A percentile compares a stretch with the other conserved stretches of the same genome.
Evolutionary conservation across 108 stramenopile genomes (phyloP).

Genomic region (Conticribra guillardii): DNA sequence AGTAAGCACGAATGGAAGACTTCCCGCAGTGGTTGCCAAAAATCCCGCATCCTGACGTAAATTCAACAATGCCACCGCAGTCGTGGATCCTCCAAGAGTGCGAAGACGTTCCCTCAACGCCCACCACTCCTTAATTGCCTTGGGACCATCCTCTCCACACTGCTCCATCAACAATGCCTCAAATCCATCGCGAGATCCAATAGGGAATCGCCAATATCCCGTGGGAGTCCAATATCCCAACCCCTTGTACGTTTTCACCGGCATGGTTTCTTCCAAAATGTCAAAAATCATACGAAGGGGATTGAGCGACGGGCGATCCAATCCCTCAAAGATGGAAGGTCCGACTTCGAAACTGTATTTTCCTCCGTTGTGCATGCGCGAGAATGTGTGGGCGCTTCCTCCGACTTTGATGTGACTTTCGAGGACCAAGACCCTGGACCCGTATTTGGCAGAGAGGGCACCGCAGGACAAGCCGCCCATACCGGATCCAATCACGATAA

Average conservation of each 20-base stretch:
- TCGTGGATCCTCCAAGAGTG: conserved; percentile 86
- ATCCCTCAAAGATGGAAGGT: conserved; percentile 88
- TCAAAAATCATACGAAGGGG: conserved; percentile 92
- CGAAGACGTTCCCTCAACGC: conserved; percentile 77
- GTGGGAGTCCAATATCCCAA: conserved; percentile 89
- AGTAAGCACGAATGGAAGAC: conserved; percentile 81
- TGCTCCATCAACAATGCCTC: conserved; percentile 83
- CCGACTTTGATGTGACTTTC: conserved; percentile 91
- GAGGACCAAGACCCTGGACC: conserved; percentile 71
- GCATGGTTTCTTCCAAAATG: conserved; percentile 85
- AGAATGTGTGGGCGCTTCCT: conserved; percentile 88
- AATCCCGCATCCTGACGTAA: conserved; percentile 89
- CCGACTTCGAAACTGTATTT: conserved; percentile 92
- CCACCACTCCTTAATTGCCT: conserved; percentile 87
- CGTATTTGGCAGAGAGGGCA: conserved; percentile 86
- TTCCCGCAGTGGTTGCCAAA: conserved; percentile 88
- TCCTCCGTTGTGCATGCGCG: conserved; percentile 83
- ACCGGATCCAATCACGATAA: conserved; percentile 88
- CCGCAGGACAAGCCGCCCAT: conserved; percentile 90
- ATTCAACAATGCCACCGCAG: conserved; percentile 84
- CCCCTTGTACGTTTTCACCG: conserved; percentile 90
- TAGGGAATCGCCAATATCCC: conserved; percentile 91
- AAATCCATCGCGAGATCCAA: conserved; percentile 73
- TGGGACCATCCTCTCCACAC: conserved; percentile 74
- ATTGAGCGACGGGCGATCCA: conserved; percentile 85